Evolutionary conservation across 2,329 filamentous ascomycete genomes (phyloP).

Genomic region (Pestalotiopsis fici): DNA sequence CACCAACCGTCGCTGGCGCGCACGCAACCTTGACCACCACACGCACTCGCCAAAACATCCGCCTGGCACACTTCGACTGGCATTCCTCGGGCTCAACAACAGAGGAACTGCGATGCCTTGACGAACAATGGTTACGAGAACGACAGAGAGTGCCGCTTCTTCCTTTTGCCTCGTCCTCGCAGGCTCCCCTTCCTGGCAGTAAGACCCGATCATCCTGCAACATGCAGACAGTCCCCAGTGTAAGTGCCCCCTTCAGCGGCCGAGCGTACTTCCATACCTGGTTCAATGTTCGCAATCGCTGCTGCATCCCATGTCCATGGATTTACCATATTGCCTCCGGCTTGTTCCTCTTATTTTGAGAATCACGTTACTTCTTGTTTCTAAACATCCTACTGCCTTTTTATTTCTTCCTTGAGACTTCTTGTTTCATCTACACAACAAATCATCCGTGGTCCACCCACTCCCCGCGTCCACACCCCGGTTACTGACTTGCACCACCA

Average conservation of each 20-base stretch:
- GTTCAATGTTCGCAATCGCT: neutral
- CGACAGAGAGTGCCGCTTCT: constrained; percentile 22
- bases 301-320: neutral
- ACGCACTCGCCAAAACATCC: neutral
- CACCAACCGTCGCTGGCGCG: neutral
- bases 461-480: neutral
- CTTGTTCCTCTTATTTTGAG: neutral
- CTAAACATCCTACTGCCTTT: neutral
- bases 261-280: neutral
- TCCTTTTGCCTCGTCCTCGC: constrained; percentile 29
- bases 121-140: constrained; percentile 34
- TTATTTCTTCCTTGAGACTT: neutral
- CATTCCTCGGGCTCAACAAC: constrained; percentile 20
- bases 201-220: constrained; percentile 37
- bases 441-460: neutral
- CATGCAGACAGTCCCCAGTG: constrained; percentile 57
- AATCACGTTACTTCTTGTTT: neutral
- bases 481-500: neutral
- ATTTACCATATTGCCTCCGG: neutral
- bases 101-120: constrained; percentile 29
- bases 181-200: constrained; percentile 33
- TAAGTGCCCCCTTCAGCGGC: constrained; percentile 34
- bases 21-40: neutral
- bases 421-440: neutral
- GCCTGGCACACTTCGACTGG: constrained; percentile 7